Evolutionary conservation across 306 rosid species (phyloP).

Genomic region (Aeschynomene evenia): DNA sequence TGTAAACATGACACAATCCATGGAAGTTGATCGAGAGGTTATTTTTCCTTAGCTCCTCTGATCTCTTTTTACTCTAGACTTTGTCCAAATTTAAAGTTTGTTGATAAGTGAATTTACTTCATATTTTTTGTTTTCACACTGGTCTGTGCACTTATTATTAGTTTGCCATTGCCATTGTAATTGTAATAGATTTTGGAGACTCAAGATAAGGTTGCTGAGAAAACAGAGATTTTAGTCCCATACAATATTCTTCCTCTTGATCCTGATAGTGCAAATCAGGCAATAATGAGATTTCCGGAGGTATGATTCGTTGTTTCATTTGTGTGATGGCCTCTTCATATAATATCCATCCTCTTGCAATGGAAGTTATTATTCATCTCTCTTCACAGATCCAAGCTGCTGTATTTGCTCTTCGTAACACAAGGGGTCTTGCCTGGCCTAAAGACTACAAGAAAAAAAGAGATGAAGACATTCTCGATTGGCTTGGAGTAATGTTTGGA

Average conservation of each 20-base stretch:
- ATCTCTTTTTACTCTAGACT: conserved; percentile 15
- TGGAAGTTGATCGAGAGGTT: conserved; percentile 98
- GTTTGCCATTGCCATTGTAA: conserved; percentile 9
- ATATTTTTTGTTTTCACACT: conserved; percentile 3
- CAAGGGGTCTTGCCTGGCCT: conserved; percentile 94
- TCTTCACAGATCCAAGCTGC: conserved; percentile 83
- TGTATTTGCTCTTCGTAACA: conserved; percentile 88
- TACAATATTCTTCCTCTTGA: conserved; percentile 98
- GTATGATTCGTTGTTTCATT: conserved; percentile 37
- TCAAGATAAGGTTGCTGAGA: conserved; percentile 93
- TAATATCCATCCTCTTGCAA: conserved; percentile 4
- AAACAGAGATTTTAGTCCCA: conserved; percentile 88
- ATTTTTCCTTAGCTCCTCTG: not conserved
- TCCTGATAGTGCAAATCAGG: conserved; percentile 95
- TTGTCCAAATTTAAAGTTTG: not conserved
- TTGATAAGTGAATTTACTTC: not conserved
- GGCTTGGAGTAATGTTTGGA: conserved; percentile 97
- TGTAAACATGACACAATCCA: conserved; percentile 91
- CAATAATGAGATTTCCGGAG: conserved; percentile 95
- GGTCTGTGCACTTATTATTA: conserved; percentile 14
- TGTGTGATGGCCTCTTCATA: not conserved
- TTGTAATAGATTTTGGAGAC: conserved; percentile 80
- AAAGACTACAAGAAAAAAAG: conserved; percentile 78
- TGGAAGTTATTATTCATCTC: conserved; percentile 5
- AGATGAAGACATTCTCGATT: conserved; percentile 93